Evolutionary conservation across 2,329 filamentous ascomycete genomes (phyloP), one percentile per base, ranked within the genome.

Genomic region (Ophiostoma sp.): DNA sequence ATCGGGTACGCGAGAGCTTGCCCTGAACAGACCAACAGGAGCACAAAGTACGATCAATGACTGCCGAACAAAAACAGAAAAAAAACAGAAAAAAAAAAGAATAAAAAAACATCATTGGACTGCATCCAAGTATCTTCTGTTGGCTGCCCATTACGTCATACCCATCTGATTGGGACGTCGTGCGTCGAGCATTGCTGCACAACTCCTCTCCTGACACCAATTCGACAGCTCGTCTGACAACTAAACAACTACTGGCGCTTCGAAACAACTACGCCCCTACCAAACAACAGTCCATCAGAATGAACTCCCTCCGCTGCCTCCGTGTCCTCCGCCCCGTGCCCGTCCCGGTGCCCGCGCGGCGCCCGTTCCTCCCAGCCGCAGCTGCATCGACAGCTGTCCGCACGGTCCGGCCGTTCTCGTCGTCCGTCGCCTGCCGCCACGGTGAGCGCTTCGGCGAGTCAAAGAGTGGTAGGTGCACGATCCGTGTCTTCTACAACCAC

Each of bases 331-430:
- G 60, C 3, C 40, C 40, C 3, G 40, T 60, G 27, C 55, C 55
- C 27, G 16, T 60, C 55, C 55, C 55, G 55, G 49, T 55, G n/a
- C 49, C 49, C 49, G 49, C 27, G 49, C 49, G 49, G 49, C 49
- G n/a, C n/a, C n/a, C 47, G 5, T 52, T 27, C n/a, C 5, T 16
- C 12, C 12, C 45, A n/a, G 45, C 45, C 45, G n/a, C 12, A 47
- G 42, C 42, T 12, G 12, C 42, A 47, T 5, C 14, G 12, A 52
- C 47, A 7, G 18, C 52, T 27, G 9, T 14, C 18, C 9, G 18
- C 12, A 38, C 18, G 6, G 7, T 4, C 36, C 58, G 58, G 38
- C 60, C 38, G 5, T 42, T 63, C 6, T 63, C 60, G 8, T 42
- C 60, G 2, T 42, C 60, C 38, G 8, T 6, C 38, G 5, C 40